Base-by-base conservation (phyloP, 768 basidiomycete species). In the Daedaleopsis sinensis region DNA sequence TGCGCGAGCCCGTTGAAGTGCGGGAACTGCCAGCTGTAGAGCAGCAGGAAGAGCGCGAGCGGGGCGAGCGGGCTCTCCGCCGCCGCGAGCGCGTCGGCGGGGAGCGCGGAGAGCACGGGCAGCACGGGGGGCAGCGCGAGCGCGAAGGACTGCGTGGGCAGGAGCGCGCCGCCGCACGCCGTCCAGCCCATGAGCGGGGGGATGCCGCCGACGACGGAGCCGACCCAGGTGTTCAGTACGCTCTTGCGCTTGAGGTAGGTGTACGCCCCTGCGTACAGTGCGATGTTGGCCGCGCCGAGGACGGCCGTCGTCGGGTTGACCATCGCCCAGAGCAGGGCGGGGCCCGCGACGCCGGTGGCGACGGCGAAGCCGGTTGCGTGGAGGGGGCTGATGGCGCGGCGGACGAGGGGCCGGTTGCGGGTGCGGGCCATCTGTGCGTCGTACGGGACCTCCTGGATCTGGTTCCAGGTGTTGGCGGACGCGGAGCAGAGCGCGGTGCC, bases 121-220 rank as follows among this genome's bases (percentile, higher is more conserved):
- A 90, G 74, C 71, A 87, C 84, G 1, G 85, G 73, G 3, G 89
- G 90, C 55, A 88, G 82, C 73, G 86, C 88, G 37, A 84, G 68
- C 24, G 82, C 74, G 66, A 89, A 82, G 7, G 55, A 52, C 32
- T 80, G 74, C n/a, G 82, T 80, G 0, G 92, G 91, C 61, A 91
- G 76, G 10, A 96, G 72, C 16, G 82, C 78, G 21, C 91, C 93
- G 1, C 95, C 96, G 59, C 91, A 93, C 1, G 97, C 97, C 8
- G 96, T 88, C 97, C 97, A 99, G 44, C 97, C 97, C 91, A 99
- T 98, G 53, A 99, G 76, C 2, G 96, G 95, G 7, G 97, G 97
- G 5, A 98, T 79, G 0, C 81, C 95, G 36, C 97, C 97, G 3
- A 99, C 96, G 21, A 98, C 80, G 0, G 94, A 82, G 11, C 96